phyloP scores from a whole-genome alignment of 1,139 yeast genomes.

The Protomyces macrosporus region DNA sequence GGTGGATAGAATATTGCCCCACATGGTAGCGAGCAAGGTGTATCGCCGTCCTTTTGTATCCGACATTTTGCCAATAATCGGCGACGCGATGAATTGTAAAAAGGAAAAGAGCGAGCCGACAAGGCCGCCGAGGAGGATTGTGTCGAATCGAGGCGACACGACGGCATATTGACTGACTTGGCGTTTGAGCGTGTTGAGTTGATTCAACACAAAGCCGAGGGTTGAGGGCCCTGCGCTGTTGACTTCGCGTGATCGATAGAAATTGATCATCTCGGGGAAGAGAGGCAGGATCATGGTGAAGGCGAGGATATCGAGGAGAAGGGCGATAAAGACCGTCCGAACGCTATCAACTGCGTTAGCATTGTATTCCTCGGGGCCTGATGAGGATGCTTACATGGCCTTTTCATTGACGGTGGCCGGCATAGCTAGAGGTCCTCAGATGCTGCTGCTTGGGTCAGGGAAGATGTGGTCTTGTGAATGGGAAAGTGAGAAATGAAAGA shows the following conservation, averaged over 20 bases:
- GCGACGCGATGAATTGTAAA: conserved; percentile 24
- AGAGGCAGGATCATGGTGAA: conserved; percentile 26
- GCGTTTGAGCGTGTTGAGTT: conserved; percentile 15
- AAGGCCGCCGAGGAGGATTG: conserved; percentile 23
- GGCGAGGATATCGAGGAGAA: conserved; percentile 20
- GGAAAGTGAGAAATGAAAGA: neutral
- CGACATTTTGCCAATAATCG: conserved; percentile 19
- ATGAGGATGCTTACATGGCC: neutral
- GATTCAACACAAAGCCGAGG: conserved; percentile 8
- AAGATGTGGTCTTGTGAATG: neutral
- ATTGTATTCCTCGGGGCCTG: neutral
- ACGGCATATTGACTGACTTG: conserved; percentile 17
- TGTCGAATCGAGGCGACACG: conserved; percentile 20
- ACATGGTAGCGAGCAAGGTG: conserved; percentile 22
- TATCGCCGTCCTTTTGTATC: conserved; percentile 16
- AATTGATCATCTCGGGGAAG: conserved; percentile 25
- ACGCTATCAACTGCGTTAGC: neutral
- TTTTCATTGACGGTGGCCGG: conserved; percentile 3
- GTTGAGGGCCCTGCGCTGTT: conserved; percentile 11
- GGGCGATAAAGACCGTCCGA: conserved; percentile 22
- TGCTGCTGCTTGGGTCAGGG: neutral
- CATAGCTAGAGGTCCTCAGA: neutral
- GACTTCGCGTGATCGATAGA: conserved; percentile 19
- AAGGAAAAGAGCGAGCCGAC: conserved; percentile 25
- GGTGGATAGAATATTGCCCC: conserved; percentile 25